Evolutionary conservation across 2,329 filamentous ascomycete genomes (phyloP).

Genomic region (Plectosphaerella plurivora): DNA sequence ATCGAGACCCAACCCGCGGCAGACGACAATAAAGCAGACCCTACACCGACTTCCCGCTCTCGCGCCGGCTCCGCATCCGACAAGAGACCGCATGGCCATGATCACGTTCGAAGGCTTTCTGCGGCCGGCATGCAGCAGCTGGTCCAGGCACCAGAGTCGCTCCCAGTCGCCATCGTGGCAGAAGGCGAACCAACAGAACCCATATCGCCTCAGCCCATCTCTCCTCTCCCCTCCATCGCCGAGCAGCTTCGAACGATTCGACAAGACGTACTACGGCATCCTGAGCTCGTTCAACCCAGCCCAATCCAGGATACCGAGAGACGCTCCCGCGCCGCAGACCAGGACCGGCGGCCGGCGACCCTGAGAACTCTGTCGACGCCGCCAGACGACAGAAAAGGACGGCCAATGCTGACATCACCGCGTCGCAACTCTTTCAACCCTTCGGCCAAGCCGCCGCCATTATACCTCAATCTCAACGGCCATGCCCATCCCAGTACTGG

Average conservation of each 20-base stretch:
- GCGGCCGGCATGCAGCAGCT: conserved; percentile 56
- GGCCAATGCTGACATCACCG: conserved; percentile 24
- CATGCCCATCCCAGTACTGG: not conserved
- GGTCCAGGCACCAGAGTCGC: conserved; percentile 50
- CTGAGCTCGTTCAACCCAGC: conserved; percentile 17
- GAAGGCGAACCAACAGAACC: conserved; percentile 28
- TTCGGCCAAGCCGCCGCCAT: conserved; percentile 33
- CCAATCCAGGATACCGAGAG: conserved; percentile 17
- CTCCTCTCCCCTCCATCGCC: conserved; percentile 23
- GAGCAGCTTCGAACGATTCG: conserved; percentile 24
- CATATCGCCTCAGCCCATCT: conserved; percentile 34
- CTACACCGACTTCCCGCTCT: conserved; percentile 1
- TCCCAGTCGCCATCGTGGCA: conserved; percentile 46
- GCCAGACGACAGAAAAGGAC: conserved; percentile 38
- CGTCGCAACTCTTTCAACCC: conserved; percentile 49
- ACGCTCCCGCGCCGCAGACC: conserved; percentile 17
- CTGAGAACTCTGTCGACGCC: conserved; percentile 49
- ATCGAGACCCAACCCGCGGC: conserved; percentile 7
- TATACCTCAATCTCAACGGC: conserved; percentile 28
- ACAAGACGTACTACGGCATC: conserved; percentile 21
- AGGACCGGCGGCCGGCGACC: conserved; percentile 27
- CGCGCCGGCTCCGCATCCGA: conserved; percentile 10
- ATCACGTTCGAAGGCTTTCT: conserved; percentile 49
- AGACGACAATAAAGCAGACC: conserved; percentile 3
- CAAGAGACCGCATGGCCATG: conserved; percentile 26